These are phyloP conservation scores for Diaporthe australafricana DNA, from an alignment of 2,329 filamentous ascomycete genomes.

Conservation along the genomic window DNA sequence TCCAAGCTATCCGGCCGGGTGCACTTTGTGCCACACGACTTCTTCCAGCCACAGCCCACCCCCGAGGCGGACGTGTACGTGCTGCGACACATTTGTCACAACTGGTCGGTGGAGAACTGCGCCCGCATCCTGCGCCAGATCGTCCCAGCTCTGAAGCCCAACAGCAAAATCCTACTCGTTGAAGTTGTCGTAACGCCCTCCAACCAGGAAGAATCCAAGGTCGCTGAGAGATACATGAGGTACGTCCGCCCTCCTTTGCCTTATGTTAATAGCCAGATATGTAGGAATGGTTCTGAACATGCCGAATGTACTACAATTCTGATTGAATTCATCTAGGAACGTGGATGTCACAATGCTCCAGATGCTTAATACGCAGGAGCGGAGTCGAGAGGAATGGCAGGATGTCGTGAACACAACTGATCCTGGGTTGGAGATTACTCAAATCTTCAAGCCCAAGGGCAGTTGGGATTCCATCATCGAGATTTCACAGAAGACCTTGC, in stretches of 20 bases:
- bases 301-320: background rate
- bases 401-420: background rate
- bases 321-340: background rate
- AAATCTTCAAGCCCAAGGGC: slow-evolving; percentile 4
- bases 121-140: slow-evolving; percentile 1
- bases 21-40: background rate
- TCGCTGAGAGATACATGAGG: slow-evolving; percentile 10
- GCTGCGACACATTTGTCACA: slow-evolving; percentile 15
- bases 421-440: background rate
- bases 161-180: slow-evolving; percentile 3
- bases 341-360: slow-evolving; percentile 15
- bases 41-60: background rate
- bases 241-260: background rate
- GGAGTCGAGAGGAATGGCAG: slow-evolving; percentile 14
- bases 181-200: slow-evolving; percentile 6
- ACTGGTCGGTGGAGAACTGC: slow-evolving; percentile 11
- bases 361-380: slow-evolving; percentile 13
- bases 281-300: background rate
- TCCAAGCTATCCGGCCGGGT: background rate
- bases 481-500: background rate
- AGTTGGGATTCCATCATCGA: slow-evolving; percentile 17
- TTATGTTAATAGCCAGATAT: background rate
- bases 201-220: background rate
- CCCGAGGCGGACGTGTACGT: slow-evolving; percentile 1
- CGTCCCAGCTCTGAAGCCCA: background rate